Percentiles rank a stretch among this genome's conserved stretches.
phyloP scores from a whole-genome alignment of 2,329 filamentous ascomycete genomes.

The Colletotrichum shisoi region DNA sequence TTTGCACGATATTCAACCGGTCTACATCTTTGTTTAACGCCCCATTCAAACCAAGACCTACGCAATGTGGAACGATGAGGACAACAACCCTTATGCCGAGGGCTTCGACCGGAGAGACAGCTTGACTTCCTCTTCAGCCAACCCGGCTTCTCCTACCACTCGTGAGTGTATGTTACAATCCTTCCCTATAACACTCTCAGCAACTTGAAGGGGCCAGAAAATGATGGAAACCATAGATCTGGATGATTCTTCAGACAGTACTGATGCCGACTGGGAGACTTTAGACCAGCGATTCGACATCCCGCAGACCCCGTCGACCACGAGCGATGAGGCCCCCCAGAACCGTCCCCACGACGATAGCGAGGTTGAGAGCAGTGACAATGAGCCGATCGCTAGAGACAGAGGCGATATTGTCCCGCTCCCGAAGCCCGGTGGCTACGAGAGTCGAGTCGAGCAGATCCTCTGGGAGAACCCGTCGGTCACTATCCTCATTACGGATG shows the following conservation, averaged over 20 bases:
- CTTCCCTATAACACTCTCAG: conserved; percentile 5
- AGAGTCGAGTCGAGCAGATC: conserved; percentile 96
- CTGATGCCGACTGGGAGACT: conserved; percentile 56
- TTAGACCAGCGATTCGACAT: conserved; percentile 68
- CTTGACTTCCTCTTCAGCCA: conserved; percentile 71
- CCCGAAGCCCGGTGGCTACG: conserved; percentile 84
- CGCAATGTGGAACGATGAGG: conserved; percentile 98
- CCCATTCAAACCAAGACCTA: not conserved
- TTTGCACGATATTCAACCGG: conserved; percentile 24
- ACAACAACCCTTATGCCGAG: conserved; percentile 94
- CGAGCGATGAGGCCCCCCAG: conserved; percentile 71
- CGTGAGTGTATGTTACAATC: conserved; percentile 54
- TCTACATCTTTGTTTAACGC: conserved; percentile 29
- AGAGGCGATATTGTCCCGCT: conserved; percentile 60
- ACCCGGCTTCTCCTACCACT: conserved; percentile 68
- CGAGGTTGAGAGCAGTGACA: conserved; percentile 60
- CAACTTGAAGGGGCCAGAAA: conserved; percentile 38
- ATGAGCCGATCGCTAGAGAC: conserved; percentile 49
- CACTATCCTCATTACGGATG: conserved; percentile 89
- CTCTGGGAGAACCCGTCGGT: conserved; percentile 93
- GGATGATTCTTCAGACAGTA: conserved; percentile 48
- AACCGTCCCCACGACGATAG: conserved; percentile 49
- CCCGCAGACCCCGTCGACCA: conserved; percentile 75
- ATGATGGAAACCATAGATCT: conserved; percentile 53
- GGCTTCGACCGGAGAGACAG: conserved; percentile 90